Evolutionary conservation across 805 yeast genomes (phyloP).

Genomic region (Wickerhamomyces xylosicus): DNA sequence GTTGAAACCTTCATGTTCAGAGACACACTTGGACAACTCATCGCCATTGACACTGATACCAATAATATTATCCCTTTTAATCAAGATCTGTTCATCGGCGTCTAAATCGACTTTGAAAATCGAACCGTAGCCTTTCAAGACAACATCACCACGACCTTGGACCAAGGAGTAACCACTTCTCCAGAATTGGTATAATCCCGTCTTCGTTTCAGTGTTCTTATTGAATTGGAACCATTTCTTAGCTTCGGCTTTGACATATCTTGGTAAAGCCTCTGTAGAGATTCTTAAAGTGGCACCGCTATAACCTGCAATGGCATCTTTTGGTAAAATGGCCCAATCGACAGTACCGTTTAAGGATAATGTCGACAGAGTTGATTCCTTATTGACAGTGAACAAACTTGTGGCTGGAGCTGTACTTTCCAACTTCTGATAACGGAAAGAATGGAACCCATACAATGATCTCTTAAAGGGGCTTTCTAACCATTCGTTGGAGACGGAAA

Average conservation of each 20-base stretch:
- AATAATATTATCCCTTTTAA: constrained; percentile 35
- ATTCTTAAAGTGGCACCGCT: constrained; percentile 42
- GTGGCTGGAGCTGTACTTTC: constrained; percentile 23
- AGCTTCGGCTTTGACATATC: constrained; percentile 15
- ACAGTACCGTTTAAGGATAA: constrained; percentile 43
- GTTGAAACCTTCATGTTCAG: background rate
- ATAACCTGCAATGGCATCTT: constrained; percentile 37
- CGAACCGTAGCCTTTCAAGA: constrained; percentile 44
- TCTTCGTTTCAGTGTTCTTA: constrained; percentile 13
- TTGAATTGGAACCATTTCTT: constrained; percentile 19
- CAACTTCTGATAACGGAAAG: constrained; percentile 35
- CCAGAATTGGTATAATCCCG: constrained; percentile 30
- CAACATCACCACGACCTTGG: constrained; percentile 48
- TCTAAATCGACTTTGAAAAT: constrained; percentile 36
- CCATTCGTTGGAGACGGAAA: constrained; percentile 6
- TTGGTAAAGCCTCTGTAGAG: constrained; percentile 29
- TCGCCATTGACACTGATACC: constrained; percentile 40
- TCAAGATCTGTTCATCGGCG: constrained; percentile 36
- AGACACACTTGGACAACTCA: background rate
- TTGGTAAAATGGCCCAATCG: constrained; percentile 53
- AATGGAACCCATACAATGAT: constrained; percentile 32
- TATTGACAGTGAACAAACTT: constrained; percentile 7
- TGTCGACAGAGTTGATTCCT: constrained; percentile 6
- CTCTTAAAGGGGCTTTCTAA: constrained; percentile 29
- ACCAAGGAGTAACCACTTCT: constrained; percentile 35